Conservation (phyloP, 2,329 filamentous ascomycete species). For the Phoma sp. region DNA sequence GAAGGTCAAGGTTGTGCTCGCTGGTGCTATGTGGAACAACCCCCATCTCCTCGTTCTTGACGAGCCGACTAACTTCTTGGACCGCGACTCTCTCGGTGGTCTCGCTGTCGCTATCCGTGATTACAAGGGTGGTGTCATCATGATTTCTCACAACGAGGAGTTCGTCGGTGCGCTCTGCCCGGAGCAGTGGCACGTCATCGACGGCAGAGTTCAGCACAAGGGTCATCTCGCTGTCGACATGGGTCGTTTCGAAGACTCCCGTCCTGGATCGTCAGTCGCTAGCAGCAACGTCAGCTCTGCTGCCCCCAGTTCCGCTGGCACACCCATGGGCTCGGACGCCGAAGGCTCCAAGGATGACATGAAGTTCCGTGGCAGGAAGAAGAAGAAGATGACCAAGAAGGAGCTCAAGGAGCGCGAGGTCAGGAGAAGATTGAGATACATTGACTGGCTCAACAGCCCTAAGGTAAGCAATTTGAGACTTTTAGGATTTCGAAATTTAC, state of each 20-base stretch:
- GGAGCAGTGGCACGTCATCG: slow-evolving; percentile 94
- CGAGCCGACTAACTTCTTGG: slow-evolving; percentile 99
- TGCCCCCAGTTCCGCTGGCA: slow-evolving; percentile 55
- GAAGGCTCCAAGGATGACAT: slow-evolving; percentile 78
- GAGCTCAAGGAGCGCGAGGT: slow-evolving; percentile 94
- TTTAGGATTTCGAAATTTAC: background rate
- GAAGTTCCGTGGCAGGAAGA: slow-evolving; percentile 91
- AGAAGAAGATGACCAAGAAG: slow-evolving; percentile 99
- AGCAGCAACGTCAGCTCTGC: slow-evolving; percentile 51
- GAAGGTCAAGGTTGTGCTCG: slow-evolving; percentile 98
- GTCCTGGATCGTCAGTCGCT: slow-evolving; percentile 66
- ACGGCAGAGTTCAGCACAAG: slow-evolving; percentile 85
- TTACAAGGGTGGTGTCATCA: slow-evolving; percentile 97
- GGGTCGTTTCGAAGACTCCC: slow-evolving; percentile 86
- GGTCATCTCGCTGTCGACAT: slow-evolving; percentile 74
- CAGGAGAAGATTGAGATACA: slow-evolving; percentile 82
- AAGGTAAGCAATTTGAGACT: slow-evolving; percentile 39
- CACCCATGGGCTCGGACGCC: slow-evolving; percentile 77
- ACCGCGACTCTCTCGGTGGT: slow-evolving; percentile 94
- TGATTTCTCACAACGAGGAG: slow-evolving; percentile 99
- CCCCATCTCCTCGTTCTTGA: slow-evolving; percentile 96
- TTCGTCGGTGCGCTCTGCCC: slow-evolving; percentile 95
- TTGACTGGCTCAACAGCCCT: slow-evolving; percentile 77
- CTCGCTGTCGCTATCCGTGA: slow-evolving; percentile 97
- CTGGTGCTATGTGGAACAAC: slow-evolving; percentile 98